Percentiles rank a stretch among this genome's conserved stretches.
Evolutionary conservation across 2,329 filamentous ascomycete genomes (phyloP).

Genomic region (Myotisia sp.): DNA sequence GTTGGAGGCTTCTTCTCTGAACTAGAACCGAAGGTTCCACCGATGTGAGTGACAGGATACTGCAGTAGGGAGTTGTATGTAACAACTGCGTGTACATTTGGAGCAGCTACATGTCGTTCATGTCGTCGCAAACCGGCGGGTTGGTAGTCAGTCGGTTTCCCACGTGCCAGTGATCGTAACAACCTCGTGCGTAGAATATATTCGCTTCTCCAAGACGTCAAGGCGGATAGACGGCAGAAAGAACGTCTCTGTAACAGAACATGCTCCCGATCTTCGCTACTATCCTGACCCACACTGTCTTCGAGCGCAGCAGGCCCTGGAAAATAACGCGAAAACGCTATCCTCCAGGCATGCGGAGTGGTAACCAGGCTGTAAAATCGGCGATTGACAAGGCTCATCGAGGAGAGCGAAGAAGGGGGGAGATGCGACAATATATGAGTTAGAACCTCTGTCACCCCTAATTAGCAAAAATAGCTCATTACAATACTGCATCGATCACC

Average conservation of each 20-base stretch:
- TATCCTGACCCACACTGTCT: conserved; percentile 27
- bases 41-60: conserved; percentile 63
- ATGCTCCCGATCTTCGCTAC: conserved; percentile 37
- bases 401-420: conserved; percentile 66
- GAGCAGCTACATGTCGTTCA: conserved; percentile 40
- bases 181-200: conserved; percentile 80
- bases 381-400: conserved; percentile 72
- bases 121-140: conserved; percentile 39
- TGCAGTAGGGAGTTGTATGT: conserved; percentile 77
- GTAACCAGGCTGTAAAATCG: conserved; percentile 79
- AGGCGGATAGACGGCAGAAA: conserved; percentile 66
- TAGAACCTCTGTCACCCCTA: conserved; percentile 55
- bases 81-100: conserved; percentile 57
- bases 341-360: conserved; percentile 83
- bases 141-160: conserved; percentile 52
- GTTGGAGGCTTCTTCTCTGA: conserved; percentile 56
- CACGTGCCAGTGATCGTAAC: conserved; percentile 63
- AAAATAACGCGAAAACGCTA: conserved; percentile 83
- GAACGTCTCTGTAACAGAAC: conserved; percentile 59
- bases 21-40: conserved; percentile 59
- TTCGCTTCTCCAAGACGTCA: conserved; percentile 92
- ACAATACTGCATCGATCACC: conserved; percentile 13
- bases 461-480: conserved; percentile 11
- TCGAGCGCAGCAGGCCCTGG: conserved; percentile 53
- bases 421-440: conserved; percentile 85